Evolutionary conservation across 1,284 basidiomycete genomes (phyloP).

Genomic region (Heterobasidion annosum): DNA sequence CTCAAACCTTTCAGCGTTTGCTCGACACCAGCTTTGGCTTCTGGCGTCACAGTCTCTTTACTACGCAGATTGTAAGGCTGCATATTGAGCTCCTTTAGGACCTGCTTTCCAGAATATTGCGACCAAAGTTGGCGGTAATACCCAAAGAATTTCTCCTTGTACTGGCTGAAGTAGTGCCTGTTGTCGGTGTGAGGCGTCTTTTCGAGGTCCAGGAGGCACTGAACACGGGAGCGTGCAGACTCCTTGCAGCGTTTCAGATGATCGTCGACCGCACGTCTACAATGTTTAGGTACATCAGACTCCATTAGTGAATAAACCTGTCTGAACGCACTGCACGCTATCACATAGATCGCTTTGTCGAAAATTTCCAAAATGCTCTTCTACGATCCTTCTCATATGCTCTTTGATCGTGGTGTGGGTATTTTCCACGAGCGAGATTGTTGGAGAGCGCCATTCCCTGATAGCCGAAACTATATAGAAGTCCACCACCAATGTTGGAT

Average conservation of each 20-base stretch:
- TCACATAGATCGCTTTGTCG: not conserved
- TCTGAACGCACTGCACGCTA: not conserved
- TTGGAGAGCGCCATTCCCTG: constrained; percentile 37
- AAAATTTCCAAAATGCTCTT: not conserved
- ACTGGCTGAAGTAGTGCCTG: constrained; percentile 45
- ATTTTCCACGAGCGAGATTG: constrained; percentile 34
- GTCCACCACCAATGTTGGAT: constrained; percentile 48
- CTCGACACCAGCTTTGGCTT: not conserved
- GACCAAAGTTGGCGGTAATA: constrained; percentile 29
- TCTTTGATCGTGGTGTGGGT: constrained; percentile 18
- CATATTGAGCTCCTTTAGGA: not conserved
- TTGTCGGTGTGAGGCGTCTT: constrained; percentile 47
- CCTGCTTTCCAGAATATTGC: not conserved
- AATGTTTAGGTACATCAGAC: not conserved
- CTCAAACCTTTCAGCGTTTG: not conserved
- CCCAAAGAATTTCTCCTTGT: constrained; percentile 45
- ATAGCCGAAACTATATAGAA: constrained; percentile 35
- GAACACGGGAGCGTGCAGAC: constrained; percentile 3
- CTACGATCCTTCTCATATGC: not conserved
- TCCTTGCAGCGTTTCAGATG: not conserved
- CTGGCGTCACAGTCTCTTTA: not conserved
- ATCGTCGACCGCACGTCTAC: not conserved
- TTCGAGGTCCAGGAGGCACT: constrained; percentile 48
- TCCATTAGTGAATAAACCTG: not conserved
- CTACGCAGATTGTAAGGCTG: too few relatives aligned